Conservation (phyloP, 2,329 filamentous ascomycete species). For the Ophiosphaerella narmari region DNA sequence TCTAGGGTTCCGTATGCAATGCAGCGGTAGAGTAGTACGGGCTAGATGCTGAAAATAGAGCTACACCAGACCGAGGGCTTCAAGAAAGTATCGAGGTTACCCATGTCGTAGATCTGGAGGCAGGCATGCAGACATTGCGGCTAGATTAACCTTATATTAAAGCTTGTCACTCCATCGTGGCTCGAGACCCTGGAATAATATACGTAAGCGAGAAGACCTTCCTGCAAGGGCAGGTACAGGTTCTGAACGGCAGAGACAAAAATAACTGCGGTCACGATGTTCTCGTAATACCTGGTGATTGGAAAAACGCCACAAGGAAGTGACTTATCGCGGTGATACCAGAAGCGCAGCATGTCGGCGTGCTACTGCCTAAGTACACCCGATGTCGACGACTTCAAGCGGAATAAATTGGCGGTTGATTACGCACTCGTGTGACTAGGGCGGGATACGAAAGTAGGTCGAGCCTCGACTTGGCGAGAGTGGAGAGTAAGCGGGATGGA, state of each 20-base stretch:
- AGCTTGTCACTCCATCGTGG: constrained; percentile 41
- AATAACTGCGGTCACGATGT: constrained; percentile 31
- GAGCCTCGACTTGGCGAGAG: constrained; percentile 20
- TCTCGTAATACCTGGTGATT: constrained; percentile 16
- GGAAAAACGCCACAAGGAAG: constrained; percentile 5
- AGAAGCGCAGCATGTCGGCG: constrained; percentile 28
- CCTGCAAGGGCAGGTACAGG: constrained; percentile 35
- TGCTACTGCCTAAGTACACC: constrained; percentile 22
- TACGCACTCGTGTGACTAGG: constrained; percentile 30
- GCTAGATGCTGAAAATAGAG: constrained; percentile 36
- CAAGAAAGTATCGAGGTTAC: constrained; percentile 20
- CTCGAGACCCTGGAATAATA: constrained; percentile 28
- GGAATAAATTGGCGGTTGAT: constrained; percentile 43
- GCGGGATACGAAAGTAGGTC: constrained; percentile 16
- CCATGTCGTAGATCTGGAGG: constrained; percentile 42
- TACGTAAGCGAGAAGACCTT: constrained; percentile 31
- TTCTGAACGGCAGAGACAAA: constrained; percentile 30
- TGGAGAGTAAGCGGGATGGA: constrained; percentile 1
- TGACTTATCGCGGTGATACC: constrained; percentile 25
- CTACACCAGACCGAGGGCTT: constrained; percentile 14
- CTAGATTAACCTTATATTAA: constrained; percentile 49
- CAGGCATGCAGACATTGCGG: constrained; percentile 38
- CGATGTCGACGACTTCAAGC: constrained; percentile 20
- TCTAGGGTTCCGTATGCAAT: constrained; percentile 33
- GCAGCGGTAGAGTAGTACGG: constrained; percentile 25